Evolutionary conservation across 2,329 filamentous ascomycete genomes (phyloP), one percentile per base, ranked within the genome.

Genomic region (Penicillium concentricum): DNA sequence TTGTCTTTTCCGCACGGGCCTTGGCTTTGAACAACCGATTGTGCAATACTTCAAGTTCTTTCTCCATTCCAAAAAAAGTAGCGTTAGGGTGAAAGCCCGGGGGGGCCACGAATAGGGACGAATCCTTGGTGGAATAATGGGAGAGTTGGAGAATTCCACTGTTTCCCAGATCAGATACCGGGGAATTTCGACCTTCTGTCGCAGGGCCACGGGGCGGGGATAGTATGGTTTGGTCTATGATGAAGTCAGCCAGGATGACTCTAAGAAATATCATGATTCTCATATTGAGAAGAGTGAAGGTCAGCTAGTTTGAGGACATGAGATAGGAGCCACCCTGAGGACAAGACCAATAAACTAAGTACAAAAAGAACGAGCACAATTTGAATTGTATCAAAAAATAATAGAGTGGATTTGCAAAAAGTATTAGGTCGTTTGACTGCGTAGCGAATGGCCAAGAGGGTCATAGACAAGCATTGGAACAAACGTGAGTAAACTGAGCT

Each of bases 41-140:
- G 63, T 88, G 84, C 24, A 90, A 74, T 2, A 82, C 74, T 10
- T 78, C 76, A 22, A 89, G 71, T 62, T 89, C 82, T 41, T 79
- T 76, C 63, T 83, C 70, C 66, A 87, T 83, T 5, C 86, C 86
- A 35, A 85, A 77, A 61, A 88, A 88, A 22, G 82, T 78, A 1
- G 82, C 81, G 65, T 89, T 89, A 3, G 83, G 83, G 49, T 85
- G 82, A 51, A 87, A 86, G 0, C 80, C 81, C 0, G 82, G 78
- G 1, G 85, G 85, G 9, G 74, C 76, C 37, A 81, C 73, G 58
- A 79, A 74, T 24, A 76, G 64, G 7, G 70, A 69, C 10, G 56
- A 53, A 2, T 72, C 68, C 20, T 51, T 65, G 12, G 63, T 56
- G 28, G 67, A 56, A 7, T 62, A 63, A 10, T 63, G 65, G 10